Conservation (phyloP, 2,329 filamentous ascomycete species). For the Pestalotiopsis sp. region DNA sequence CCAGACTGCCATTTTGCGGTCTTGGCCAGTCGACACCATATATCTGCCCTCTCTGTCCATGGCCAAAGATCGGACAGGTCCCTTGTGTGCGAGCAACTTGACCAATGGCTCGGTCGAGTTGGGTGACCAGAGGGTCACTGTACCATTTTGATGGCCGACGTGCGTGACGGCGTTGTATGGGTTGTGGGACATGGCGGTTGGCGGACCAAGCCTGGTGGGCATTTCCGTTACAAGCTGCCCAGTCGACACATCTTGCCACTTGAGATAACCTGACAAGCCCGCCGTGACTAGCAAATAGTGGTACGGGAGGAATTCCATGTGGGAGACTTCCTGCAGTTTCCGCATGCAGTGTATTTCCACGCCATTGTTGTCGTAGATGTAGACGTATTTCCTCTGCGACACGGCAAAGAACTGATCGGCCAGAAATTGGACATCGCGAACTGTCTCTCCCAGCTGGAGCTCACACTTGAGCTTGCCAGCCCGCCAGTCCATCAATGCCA, state of each 20-base stretch:
- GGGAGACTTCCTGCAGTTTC: conserved; percentile 87
- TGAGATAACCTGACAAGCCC: conserved; percentile 71
- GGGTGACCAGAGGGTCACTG: conserved; percentile 93
- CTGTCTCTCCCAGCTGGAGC: conserved; percentile 84
- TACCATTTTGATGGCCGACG: conserved; percentile 91
- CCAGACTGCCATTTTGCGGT: conserved; percentile 80
- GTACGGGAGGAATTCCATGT: conserved; percentile 95
- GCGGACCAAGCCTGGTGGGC: conserved; percentile 43
- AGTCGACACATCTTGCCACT: conserved; percentile 95
- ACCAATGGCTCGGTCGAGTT: conserved; percentile 85
- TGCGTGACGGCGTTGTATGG: conserved; percentile 91
- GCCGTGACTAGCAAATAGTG: conserved; percentile 91
- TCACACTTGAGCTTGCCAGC: conserved; percentile 11
- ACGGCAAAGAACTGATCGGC: conserved; percentile 95
- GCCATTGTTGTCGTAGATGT: conserved; percentile 91
- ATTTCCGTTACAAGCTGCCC: conserved; percentile 71
- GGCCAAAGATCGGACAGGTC: conserved; percentile 82
- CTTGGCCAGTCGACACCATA: conserved; percentile 92
- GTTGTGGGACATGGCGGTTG: conserved; percentile 84
- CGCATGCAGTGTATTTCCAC: conserved; percentile 90
- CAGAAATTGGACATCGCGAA: conserved; percentile 87
- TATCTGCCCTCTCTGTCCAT: conserved; percentile 90
- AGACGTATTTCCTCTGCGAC: conserved; percentile 94
- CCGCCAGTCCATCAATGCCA: conserved; percentile 80
- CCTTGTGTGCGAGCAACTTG: conserved; percentile 86